Evolutionary conservation across 2,329 filamentous ascomycete species (phyloP), one percentile per base, ranked within the genome.

Genomic region (Penicillium concentricum): DNA sequence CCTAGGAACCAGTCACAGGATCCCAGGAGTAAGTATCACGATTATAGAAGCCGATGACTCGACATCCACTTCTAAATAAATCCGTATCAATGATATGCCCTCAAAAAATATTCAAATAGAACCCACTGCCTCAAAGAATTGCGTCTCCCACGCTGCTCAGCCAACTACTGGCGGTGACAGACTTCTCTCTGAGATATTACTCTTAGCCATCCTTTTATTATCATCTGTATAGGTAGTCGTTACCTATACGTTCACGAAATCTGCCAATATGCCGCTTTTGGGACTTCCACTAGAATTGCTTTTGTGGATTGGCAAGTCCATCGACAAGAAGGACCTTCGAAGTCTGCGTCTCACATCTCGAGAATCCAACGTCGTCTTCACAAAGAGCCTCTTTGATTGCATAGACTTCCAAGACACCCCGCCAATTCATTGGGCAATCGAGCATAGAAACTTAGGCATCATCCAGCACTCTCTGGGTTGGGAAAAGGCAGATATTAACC

Each of bases 291-390:
- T n/a, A n/a, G n/a, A n/a, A n/a, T n/a, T n/a, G 20, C 35, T 50
- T 50, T 41, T 50, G 6, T 50, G n/a, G 47, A 15, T 50, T 50
- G 26, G 47, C 26, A 41, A 32, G 26, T 41, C 13, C 2, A 32
- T 22, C 12, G 47, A 41, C n/a, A n/a, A 41, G 47, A 41, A 50
- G 6, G 47, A n/a, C 35, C 24, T 50, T 50, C 47, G 47, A 50
- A 41, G 12, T 41, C n/a, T 50, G 13, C 15, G 26, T 50, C 47
- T 50, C 8, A 41, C 18, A 26, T 50, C 37, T 22, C 26, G 37
- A 2, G 4, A 41, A 24, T 50, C n/a, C 8, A 2, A 32, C 37
- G 24, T 41, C 37, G 9, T 50, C 47, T 41, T 50, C 18, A 50
- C 13, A 0, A 50, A 50, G 18, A 32, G 47, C 47, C 47, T 50